These are phyloP conservation scores for Lophiostoma macrostomum DNA, from an alignment of 495 filamentous ascomycete genomes.

Conservation along the genomic window DNA sequence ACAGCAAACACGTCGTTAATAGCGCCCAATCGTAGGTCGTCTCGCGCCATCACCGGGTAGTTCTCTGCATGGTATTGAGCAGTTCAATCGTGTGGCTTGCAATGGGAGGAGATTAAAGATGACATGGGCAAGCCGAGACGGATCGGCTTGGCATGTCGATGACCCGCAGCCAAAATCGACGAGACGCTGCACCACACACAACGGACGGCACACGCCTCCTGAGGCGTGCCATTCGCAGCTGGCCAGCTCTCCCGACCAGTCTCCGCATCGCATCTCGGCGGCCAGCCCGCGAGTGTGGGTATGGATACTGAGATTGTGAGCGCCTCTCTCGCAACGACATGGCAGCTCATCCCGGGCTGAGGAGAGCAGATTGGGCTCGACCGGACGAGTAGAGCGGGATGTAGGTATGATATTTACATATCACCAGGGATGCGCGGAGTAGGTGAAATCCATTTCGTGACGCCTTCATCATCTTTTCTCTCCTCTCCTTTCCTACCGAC, in stretches of 20 bases:
- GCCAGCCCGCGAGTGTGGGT: too few relatives aligned
- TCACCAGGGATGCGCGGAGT: neutral
- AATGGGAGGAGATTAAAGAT: too few relatives aligned
- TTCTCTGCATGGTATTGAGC: too few relatives aligned
- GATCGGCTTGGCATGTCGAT: neutral
- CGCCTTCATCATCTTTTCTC: neutral
- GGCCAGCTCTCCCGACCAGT: neutral
- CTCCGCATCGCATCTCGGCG: too few relatives aligned
- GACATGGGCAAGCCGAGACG: too few relatives aligned
- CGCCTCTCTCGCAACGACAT: neutral
- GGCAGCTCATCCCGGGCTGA: slow-evolving; percentile 7
- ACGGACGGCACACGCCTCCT: neutral
- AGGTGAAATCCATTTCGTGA: too few relatives aligned
- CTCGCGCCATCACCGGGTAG: too few relatives aligned
- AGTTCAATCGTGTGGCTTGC: too few relatives aligned
- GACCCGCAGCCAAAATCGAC: slow-evolving; percentile 9
- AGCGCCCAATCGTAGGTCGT: too few relatives aligned
- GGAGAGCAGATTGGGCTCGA: neutral
- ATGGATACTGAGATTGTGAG: neutral
- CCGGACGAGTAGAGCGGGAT: neutral
- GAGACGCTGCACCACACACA: slow-evolving; percentile 1
- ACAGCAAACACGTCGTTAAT: too few relatives aligned
- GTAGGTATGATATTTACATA: slow-evolving; percentile 2
- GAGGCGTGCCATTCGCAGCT: slow-evolving; percentile 8
- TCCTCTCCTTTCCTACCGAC: neutral